Base-by-base conservation (phyloP, 2,329 filamentous ascomycete species). In the Microthyrium microscopicum region DNA sequence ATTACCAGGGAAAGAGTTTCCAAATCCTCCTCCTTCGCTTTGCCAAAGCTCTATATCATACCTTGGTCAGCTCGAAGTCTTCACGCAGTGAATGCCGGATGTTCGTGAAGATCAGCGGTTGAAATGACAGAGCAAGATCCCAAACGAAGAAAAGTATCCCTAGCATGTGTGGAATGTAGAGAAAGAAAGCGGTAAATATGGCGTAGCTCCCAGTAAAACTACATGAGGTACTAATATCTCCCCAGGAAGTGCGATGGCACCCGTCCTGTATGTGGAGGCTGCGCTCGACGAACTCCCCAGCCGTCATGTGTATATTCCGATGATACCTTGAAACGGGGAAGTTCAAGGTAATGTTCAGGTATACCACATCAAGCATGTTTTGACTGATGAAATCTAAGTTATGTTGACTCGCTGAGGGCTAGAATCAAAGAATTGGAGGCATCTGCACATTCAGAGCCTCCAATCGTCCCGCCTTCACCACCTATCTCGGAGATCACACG, bases 131-230 rank as follows among this genome's bases (percentile, higher is more conserved):
- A n/a, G n/a, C n/a, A n/a, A n/a, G n/a, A n/a, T n/a, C 19, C 9
- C 8, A 31, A 31, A 20, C 15, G 29, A 8, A 31, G 19, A 20
- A 31, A 31, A 18, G 29, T 31, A 8, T 20, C 15, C 15, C 18
- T 31, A 22, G 29, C 29, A 8, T 31, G 29, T 31, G 29, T 18
- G 6, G 29, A 31, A 15, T 31, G 29, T 31, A 31, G 29, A 20
- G 29, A 31, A 18, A 31, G 29, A 18, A 31, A 31, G 19, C 15
- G 26, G 26, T 29, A 29, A 29, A 15, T 29, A 15, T 16, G n/a
- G n/a, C 22, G 9, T 12, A 25, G 22, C 22, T 9, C 9, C 22
- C 9, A 25, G 22, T 25, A n/a, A n/a, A n/a, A 25, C 22, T 12
- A 9, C 22, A 25, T 12, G 12, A 25, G 9, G 12, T 12, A 9